A percentile compares a stretch with the other conserved stretches of the same genome.
Conservation (phyloP, 192 early-diverging fungal genomes). For the Coemansia nantahalensis region DNA sequence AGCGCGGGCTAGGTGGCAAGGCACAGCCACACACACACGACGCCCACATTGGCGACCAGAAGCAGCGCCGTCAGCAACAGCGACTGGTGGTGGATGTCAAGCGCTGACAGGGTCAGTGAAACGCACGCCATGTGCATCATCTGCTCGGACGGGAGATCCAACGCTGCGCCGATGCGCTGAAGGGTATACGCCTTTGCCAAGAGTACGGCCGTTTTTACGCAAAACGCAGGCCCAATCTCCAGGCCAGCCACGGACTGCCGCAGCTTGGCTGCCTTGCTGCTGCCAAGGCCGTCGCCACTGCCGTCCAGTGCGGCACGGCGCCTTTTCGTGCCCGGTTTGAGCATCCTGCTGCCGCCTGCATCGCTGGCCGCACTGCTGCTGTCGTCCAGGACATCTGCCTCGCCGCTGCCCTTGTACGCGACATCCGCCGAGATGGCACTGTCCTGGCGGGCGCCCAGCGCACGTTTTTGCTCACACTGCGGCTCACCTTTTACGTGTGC, state of each 20-base stretch:
- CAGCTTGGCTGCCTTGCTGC: conserved; percentile 3
- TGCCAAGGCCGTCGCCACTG: neutral
- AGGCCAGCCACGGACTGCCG: neutral
- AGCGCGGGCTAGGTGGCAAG: neutral
- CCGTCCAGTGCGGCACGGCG: neutral
- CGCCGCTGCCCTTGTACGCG: neutral
- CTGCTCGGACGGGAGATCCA: conserved; percentile 1
- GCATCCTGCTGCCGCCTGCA: neutral
- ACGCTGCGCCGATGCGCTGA: conserved; percentile 11
- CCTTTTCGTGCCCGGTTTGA: conserved; percentile 3
- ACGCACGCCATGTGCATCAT: conserved; percentile 20
- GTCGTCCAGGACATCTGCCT: too few species aligned
- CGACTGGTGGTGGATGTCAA: conserved; percentile 29
- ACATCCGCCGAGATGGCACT: neutral
- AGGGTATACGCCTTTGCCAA: conserved; percentile 33
- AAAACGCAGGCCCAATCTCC: conserved; percentile 16
- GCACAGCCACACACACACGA: conserved; percentile 5
- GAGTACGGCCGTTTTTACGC: conserved; percentile 33
- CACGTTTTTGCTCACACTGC: neutral
- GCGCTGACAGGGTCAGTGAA: conserved; percentile 35
- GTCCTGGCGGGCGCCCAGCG: neutral
- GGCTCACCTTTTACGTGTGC: conserved; percentile 4
- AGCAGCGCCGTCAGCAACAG: conserved; percentile 19
- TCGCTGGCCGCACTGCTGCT: neutral
- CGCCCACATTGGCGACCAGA: conserved; percentile 14